These are phyloP conservation scores for Lachnellula occidentalis DNA, from an alignment of 2,329 filamentous ascomycete genomes.

Conservation along the genomic window DNA sequence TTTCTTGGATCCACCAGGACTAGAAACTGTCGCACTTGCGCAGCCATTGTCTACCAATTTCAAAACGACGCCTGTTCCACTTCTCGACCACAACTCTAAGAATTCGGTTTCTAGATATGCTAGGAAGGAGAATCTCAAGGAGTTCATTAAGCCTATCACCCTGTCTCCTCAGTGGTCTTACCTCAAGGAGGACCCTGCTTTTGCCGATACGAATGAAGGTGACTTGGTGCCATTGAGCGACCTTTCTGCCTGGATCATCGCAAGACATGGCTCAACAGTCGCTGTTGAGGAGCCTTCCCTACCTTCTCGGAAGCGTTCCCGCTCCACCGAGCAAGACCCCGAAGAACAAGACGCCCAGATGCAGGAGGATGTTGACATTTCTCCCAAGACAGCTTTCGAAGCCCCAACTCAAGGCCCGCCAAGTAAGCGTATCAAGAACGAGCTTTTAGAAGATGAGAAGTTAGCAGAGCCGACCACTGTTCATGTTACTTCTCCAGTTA, in stretches of 20 bases:
- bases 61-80: constrained; percentile 41
- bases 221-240: constrained; percentile 24
- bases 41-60: constrained; percentile 40
- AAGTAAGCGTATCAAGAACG: constrained; percentile 25
- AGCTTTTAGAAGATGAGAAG: constrained; percentile 1
- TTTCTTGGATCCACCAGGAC: constrained; percentile 34
- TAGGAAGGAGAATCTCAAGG: constrained; percentile 37
- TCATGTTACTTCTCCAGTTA: constrained; percentile 11
- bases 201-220: constrained; percentile 27
- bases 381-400: constrained; percentile 7
- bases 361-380: constrained; percentile 16
- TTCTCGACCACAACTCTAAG: constrained; percentile 39
- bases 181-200: constrained; percentile 41
- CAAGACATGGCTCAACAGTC: constrained; percentile 12
- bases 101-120: constrained; percentile 42
- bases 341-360: constrained; percentile 6
- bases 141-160: constrained; percentile 39
- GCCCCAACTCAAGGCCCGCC: constrained; percentile 7
- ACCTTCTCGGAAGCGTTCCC: constrained; percentile 22
- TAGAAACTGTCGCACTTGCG: constrained; percentile 42
- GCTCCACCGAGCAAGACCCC: constrained; percentile 12
- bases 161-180: constrained; percentile 37
- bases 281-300: not conserved
- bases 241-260: constrained; percentile 21
- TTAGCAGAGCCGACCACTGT: constrained; percentile 2